phyloP scores from a whole-genome alignment of 2,329 filamentous ascomycete genomes.

The Pestalotiopsis sp. region DNA sequence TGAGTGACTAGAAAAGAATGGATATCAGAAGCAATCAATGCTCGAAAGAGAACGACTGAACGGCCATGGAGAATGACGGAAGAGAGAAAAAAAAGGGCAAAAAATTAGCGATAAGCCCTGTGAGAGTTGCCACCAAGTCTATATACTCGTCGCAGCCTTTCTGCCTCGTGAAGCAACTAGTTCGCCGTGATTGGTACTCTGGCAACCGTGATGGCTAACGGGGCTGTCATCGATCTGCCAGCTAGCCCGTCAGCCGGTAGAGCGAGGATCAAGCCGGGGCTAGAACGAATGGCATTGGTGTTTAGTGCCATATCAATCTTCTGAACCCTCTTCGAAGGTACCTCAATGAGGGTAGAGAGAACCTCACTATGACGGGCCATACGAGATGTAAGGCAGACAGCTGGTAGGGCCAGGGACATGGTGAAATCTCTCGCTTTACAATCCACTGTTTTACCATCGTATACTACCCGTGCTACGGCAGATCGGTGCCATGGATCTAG shows the following conservation, averaged over 20 bases:
- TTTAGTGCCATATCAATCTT: neutral
- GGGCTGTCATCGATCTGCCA: neutral
- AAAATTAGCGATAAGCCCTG: neutral
- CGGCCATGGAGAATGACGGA: neutral
- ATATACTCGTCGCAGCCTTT: neutral
- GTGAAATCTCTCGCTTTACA: neutral
- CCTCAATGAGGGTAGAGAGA: neutral
- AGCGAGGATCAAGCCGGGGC: neutral
- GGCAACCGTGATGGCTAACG: neutral
- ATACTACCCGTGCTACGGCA: neutral
- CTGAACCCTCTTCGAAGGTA: neutral
- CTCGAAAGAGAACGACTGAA: neutral
- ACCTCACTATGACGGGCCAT: neutral
- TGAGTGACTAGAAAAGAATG: neutral
- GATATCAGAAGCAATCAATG: neutral
- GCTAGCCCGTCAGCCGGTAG: neutral
- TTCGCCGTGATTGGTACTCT: neutral
- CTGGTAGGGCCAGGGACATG: neutral
- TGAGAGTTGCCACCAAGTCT: neutral
- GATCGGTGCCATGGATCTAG: neutral
- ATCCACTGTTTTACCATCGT: neutral
- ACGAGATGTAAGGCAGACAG: neutral
- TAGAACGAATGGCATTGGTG: neutral
- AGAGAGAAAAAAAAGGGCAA: neutral
- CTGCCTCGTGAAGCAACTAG: neutral